Conservation (phyloP, 768 basidiomycete species). For the Pleurotus salmoneostramineus region DNA sequence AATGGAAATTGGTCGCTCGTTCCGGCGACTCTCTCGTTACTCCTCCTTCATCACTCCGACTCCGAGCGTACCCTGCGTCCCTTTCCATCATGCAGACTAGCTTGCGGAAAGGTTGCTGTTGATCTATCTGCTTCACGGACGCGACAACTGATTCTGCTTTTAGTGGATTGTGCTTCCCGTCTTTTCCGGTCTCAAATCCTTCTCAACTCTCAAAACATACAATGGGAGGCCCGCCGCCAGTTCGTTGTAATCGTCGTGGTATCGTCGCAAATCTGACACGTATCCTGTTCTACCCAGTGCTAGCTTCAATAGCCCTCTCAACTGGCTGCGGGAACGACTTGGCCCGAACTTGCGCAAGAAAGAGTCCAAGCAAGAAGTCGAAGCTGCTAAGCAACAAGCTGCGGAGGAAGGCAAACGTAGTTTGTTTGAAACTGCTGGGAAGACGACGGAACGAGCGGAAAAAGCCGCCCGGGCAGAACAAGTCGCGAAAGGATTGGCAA, state of each 20-base stretch:
- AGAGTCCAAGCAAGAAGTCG: constrained; percentile 39
- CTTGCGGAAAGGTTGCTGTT: no score
- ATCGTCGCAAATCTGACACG: background rate
- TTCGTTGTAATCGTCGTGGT: constrained; percentile 14
- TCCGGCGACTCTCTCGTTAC: background rate
- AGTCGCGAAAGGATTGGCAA: background rate
- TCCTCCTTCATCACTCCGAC: background rate
- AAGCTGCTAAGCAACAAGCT: constrained; percentile 40
- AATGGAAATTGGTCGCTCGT: background rate
- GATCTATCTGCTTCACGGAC: no score
- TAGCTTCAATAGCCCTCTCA: constrained; percentile 54
- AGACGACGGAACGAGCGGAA: constrained; percentile 16
- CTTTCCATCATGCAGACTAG: no score
- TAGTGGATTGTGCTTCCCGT: constrained; percentile 9
- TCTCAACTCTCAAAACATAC: constrained; percentile 18
- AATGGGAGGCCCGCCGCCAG: constrained; percentile 39
- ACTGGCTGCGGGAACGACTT: constrained; percentile 63
- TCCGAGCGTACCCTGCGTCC: background rate
- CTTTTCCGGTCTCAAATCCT: background rate
- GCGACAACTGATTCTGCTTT: background rate
- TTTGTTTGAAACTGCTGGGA: constrained; percentile 41
- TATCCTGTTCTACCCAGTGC: constrained; percentile 20
- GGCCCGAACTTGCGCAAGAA: constrained; percentile 43
- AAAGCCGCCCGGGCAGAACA: constrained; percentile 11
- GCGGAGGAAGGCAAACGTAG: constrained; percentile 39